Evolutionary conservation across 1,284 basidiomycete species (phyloP).

Genomic region (Ceratobasidium papillatum): DNA sequence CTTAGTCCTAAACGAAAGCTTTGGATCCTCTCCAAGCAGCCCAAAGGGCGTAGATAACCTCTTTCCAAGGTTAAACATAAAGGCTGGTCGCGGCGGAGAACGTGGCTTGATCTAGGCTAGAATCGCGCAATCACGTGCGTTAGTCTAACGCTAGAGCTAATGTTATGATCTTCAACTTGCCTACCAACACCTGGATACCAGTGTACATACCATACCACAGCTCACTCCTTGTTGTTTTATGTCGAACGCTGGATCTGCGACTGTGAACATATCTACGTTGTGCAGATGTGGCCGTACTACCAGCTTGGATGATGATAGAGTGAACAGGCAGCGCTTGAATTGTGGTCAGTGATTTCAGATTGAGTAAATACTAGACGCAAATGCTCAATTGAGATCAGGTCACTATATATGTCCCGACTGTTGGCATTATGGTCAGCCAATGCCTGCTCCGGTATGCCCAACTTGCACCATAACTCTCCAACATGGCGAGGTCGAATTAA

Average conservation of each 20-base stretch:
- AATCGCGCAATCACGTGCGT: constrained; percentile 4
- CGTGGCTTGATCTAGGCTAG: constrained; percentile 16
- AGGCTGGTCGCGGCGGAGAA: background rate
- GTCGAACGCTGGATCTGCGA: background rate
- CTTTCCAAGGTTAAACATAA: constrained; percentile 61
- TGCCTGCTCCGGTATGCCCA: constrained; percentile 7
- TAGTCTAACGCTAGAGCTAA: background rate
- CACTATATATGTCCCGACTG: constrained; percentile 35
- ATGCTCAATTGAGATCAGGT: constrained; percentile 1
- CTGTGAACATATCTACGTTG: background rate
- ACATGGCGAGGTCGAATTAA: background rate
- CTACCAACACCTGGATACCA: constrained; percentile 14
- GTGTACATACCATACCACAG: background rate
- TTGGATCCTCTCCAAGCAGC: constrained; percentile 85
- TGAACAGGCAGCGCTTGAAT: background rate
- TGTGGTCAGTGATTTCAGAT: constrained; percentile 1
- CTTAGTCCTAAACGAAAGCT: constrained; percentile 85
- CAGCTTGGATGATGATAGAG: background rate
- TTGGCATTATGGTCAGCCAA: background rate
- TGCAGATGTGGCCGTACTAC: constrained; percentile 36
- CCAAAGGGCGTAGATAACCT: constrained; percentile 78
- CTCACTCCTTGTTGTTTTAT: constrained; percentile 13
- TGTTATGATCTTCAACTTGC: constrained; percentile 24
- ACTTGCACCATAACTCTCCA: constrained; percentile 6
- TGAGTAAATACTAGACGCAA: too few relatives aligned